Base-by-base conservation (phyloP, 2,329 filamentous ascomycete species). In the Penicillium sp. region DNA sequence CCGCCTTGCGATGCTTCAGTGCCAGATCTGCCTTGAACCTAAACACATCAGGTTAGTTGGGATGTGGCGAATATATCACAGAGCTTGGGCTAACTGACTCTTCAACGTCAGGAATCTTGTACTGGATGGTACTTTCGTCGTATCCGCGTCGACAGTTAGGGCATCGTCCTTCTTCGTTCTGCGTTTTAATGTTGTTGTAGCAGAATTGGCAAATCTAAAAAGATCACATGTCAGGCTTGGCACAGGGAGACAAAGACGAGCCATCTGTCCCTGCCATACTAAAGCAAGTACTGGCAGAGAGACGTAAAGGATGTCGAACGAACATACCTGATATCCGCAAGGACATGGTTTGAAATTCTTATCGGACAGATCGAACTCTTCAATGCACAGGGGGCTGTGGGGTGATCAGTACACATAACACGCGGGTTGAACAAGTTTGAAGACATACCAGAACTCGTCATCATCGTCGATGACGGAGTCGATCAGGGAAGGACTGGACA, bases 141-240 rank as follows among this genome's bases (percentile, higher is more conserved):
- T 99, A 99, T 6, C 91, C 89, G 73, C 94, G 85, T 76, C 94
- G 86, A 74, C 94, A 99, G 65, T 96, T 96, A n/a, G 94, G 94
- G 75, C 94, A 99, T 56, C 97, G 83, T 35, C 93, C 92, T 72
- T 97, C 97, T 84, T 79, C 77, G 59, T 96, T 92, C 68, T 97
- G 97, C 67, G 89, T 96, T 78, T 95, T 96, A 74, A 99, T 95
- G 74, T 97, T 99, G 78, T 99, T 97, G 81, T 93, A 99, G 79
- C 94, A 99, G 78, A 99, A 99, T 81, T 99, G 95, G 77, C 94
- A 99, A 74, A 99, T 93, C 92, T 97, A 69, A 35, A 61, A 49
- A 46, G 6, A 26, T 52, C 22, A 46, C 18, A 44, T 35, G 50
- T 66, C 40, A 64, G 57, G 18, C n/a, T 18, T 46, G 32, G 14